Evolutionary conservation across 495 filamentous ascomycete species (phyloP).

Genomic region (Diplogelasinospora grovesii): DNA sequence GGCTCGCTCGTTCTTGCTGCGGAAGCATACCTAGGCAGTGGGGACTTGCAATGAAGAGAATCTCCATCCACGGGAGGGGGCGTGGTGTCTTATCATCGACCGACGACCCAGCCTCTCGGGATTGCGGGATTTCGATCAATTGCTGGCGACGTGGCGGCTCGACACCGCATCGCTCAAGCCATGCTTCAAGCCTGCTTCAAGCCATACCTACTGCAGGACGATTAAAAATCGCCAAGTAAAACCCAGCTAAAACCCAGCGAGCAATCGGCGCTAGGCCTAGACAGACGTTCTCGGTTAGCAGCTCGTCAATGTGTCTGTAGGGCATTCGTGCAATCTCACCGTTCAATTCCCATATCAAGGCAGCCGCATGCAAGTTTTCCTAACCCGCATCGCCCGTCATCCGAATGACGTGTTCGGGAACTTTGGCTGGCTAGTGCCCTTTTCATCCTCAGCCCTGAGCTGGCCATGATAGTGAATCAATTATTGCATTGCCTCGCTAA

Average conservation of each 20-base stretch:
- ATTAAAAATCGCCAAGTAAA: neutral
- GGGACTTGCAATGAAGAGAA: conserved; percentile 3
- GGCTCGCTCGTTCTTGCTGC: conserved; percentile 5
- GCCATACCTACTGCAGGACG: neutral
- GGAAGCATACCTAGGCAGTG: neutral
- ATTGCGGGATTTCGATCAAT: conserved; percentile 7
- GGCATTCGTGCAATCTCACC: conserved; percentile 19
- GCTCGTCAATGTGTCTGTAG: conserved; percentile 19
- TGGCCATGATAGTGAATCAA: neutral
- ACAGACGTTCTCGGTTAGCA: conserved; percentile 2
- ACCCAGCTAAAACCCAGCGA: neutral
- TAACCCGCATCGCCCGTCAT: conserved; percentile 15
- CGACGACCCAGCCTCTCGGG: conserved; percentile 9
- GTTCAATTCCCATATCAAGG: conserved; percentile 9
- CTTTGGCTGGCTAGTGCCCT: neutral
- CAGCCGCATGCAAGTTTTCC: conserved; percentile 13
- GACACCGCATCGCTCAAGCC: conserved; percentile 6
- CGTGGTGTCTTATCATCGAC: conserved; percentile 9
- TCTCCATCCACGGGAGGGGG: conserved; percentile 1
- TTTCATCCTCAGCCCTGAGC: neutral
- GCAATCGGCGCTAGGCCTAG: conserved; percentile 5
- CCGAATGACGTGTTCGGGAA: conserved; percentile 20
- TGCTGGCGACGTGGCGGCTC: conserved; percentile 19
- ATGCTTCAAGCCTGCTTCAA: neutral
- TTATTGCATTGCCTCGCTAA: neutral